Percentiles rank a stretch among this genome's conserved stretches.
Evolutionary conservation across 2,329 filamentous ascomycete genomes (phyloP).

Genomic region (Scedosporium boydii): DNA sequence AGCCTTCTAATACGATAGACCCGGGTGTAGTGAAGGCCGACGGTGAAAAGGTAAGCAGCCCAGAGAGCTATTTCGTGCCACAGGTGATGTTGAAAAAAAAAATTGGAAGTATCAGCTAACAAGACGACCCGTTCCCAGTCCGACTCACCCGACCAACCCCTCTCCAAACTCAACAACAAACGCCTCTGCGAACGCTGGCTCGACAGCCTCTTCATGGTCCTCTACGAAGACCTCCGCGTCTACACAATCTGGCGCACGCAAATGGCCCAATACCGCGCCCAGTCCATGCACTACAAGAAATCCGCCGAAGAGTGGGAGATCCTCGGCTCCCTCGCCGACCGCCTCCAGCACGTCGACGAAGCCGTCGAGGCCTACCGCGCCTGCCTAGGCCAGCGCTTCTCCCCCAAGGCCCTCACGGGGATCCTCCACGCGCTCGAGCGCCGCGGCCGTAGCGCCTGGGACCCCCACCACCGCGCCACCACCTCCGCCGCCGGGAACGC

Average conservation of each 20-base stretch:
- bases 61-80: neutral
- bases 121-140: conserved; percentile 29
- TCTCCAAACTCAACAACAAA: conserved; percentile 94
- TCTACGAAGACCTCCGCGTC: conserved; percentile 94
- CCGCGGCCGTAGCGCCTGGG: conserved; percentile 44
- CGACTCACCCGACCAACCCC: conserved; percentile 58
- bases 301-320: conserved; percentile 98
- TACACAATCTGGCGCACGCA: conserved; percentile 99
- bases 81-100: neutral
- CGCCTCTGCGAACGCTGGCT: conserved; percentile 95
- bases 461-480: neutral
- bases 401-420: conserved; percentile 81
- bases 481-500: neutral
- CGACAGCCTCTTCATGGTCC: conserved; percentile 97
- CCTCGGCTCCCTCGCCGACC: conserved; percentile 81
- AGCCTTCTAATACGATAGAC: conserved; percentile 68
- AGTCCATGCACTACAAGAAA: conserved; percentile 93
- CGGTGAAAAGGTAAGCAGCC: conserved; percentile 52
- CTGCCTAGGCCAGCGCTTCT: conserved; percentile 81
- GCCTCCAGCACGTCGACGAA: conserved; percentile 85
- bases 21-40: conserved; percentile 70
- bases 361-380: conserved; percentile 87
- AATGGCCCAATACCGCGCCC: conserved; percentile 88
- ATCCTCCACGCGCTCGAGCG: conserved; percentile 73
- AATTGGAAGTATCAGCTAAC: neutral